Evolutionary conservation across 2,329 filamentous ascomycete species (phyloP), one percentile per base, ranked within the genome.

Genomic region (Fusarium udum): DNA sequence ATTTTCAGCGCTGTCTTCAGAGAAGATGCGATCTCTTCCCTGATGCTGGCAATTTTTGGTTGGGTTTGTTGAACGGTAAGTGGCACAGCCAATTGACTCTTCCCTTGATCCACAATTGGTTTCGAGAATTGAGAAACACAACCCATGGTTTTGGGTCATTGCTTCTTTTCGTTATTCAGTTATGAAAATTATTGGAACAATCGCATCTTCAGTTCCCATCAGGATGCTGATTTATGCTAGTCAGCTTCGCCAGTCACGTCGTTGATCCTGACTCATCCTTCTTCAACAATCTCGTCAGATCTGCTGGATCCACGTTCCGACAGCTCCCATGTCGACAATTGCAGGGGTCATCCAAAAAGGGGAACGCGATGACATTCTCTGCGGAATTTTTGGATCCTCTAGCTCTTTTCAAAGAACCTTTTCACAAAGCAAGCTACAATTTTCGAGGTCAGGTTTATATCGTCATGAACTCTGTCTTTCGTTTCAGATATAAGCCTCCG

Each of bases 281-380:
- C 24, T 36, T 51, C 22, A 55, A 37, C 39, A 69, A 68, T 48
- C n/a, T 52, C 49, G 53, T 45, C 43, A 58, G 49, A 49, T 42
- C 43, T 62, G 11, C 39, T 45, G 20, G 37, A 45, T 43, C 32
- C 51, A 64, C 39, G 53, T 60, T 55, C 64, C 45, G 34, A 69
- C 42, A 43, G 52, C 39, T 61, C 51, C n/a, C 67, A 43, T 62
- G 59, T 40, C 46, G 39, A 53, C 31, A n/a, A 32, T 14, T 39
- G 34, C 42, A 69, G 31, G 42, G 60, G 63, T 48, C 31, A 52
- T 36, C 56, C 71, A 37, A 26, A 56, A 61, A 69, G 57, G 48
- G 61, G 61, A 74, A 71, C 71, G 65, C 69, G 72, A 63, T 63
- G 58, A 69, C 68, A 72, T 66, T 59, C 61, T 46, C 59, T 61